A percentile compares a stretch with the other conserved stretches of the same genome.
Conservation (phyloP, 805 yeast genomes). For the Yarrowia yakushimensis region DNA sequence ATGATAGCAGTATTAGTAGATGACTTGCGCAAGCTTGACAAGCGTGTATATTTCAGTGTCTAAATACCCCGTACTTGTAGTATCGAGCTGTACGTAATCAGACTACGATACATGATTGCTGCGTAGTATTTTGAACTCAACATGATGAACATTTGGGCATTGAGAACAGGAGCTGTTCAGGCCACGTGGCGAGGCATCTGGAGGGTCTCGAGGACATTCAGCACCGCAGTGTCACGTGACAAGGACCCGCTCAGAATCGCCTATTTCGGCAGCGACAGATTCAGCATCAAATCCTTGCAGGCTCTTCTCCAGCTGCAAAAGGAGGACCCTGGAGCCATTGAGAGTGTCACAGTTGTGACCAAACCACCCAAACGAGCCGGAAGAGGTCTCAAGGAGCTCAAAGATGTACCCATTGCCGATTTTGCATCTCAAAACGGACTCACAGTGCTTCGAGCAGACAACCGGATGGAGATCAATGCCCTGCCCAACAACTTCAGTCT, state of each 20-base stretch:
- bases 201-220: neutral
- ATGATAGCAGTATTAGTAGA: neutral
- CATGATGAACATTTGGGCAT: neutral
- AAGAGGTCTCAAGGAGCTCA: constrained; percentile 46
- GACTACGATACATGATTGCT: neutral
- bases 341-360: constrained; percentile 57
- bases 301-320: constrained; percentile 37
- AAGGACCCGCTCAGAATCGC: constrained; percentile 45
- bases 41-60: no score
- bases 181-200: neutral
- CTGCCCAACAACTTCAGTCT: constrained; percentile 46
- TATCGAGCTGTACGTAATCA: neutral
- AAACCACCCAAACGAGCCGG: constrained; percentile 64
- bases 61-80: no score
- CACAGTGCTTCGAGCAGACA: constrained; percentile 30
- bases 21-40: no score
- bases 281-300: constrained; percentile 55
- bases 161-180: neutral
- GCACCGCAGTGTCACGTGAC: neutral
- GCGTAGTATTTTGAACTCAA: neutral
- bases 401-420: constrained; percentile 47
- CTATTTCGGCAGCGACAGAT: constrained; percentile 75
- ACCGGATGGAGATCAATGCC: constrained; percentile 27
- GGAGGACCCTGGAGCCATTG: constrained; percentile 30
- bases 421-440: constrained; percentile 28